Base-by-base conservation (phyloP, 2,329 filamentous ascomycete genomes). In the Xylariaceae sp. region DNA sequence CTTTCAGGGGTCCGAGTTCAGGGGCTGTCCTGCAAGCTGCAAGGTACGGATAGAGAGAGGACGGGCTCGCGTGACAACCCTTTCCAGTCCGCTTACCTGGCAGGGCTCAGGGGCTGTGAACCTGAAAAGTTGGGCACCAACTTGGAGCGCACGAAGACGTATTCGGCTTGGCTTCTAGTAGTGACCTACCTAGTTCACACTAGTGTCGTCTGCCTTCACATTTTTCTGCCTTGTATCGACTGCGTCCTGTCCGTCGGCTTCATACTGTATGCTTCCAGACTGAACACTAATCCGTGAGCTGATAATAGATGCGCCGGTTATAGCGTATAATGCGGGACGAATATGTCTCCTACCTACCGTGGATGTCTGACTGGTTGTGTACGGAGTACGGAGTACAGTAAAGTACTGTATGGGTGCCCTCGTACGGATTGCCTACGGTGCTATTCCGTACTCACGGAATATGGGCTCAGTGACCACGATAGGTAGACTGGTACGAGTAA, bases 1-100 rank as follows among this genome's bases (percentile, higher is more conserved):
- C 61, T 61, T 55, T 45, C 42, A 61, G 62, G 62, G 62, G 55
- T 55, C 17, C 58, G 48, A 42, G 53, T 49, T 61, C 55, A 61
- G 61, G 61, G 63, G 61, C 58, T 49, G 23, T 45, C n/a, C 54
- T 63, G 61, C 61, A 61, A 4, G 47, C 67, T 69, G 67, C 66
- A 68, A 67, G 67, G 64, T 64, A 68, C 66, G 61, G 59, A 53
- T 55, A 60, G 58, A 56, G 63, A 49, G 63, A 49, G 30, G 18
- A 59, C 23, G 53, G 58, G 58, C 53, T 64, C 66, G 65, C 65
- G 65, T 68, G 65, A 68, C 64, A 58, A 45, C 13, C 11, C 53
- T 53, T 58, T 15, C 42, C 9, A 15, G 13, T 15, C 42, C 42
- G 13, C 42, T 2, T 45, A 45, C 42, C 51, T 8, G 30, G 17